Conservation (phyloP, 169 alveolate species). For the Plasmodium yoelii region DNA sequence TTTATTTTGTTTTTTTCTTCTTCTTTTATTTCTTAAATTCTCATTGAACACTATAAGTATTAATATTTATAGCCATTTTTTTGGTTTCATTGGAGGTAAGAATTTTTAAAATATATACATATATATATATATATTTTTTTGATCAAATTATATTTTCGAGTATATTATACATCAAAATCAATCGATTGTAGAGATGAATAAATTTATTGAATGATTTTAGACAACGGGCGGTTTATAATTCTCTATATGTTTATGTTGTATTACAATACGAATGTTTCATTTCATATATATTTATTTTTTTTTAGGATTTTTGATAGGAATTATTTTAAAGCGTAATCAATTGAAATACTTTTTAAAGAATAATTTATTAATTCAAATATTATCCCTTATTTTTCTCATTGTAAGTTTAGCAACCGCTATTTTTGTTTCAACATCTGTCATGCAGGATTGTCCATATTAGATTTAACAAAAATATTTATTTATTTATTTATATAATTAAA, state of each 20-base stretch:
- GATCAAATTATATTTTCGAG: no score
- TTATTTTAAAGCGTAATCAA: slow-evolving; percentile 69
- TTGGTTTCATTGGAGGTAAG: slow-evolving; percentile 77
- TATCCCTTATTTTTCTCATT: slow-evolving; percentile 45
- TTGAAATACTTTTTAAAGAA: slow-evolving; percentile 70
- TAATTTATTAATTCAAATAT: slow-evolving; percentile 71
- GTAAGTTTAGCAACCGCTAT: slow-evolving; percentile 63
- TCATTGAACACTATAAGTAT: slow-evolving; percentile 66
- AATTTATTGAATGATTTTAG: no score
- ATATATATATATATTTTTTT: background rate
- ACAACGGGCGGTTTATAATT: no score
- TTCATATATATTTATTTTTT: background rate
- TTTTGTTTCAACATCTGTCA: slow-evolving; percentile 46
- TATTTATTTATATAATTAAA: slow-evolving; percentile 7
- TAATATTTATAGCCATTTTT: slow-evolving; percentile 72
- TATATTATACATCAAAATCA: no score
- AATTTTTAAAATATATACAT: background rate
- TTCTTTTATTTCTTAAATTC: slow-evolving; percentile 69
- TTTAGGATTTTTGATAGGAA: slow-evolving; percentile 68
- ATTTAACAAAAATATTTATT: slow-evolving; percentile 9
- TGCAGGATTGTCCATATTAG: slow-evolving; percentile 34
- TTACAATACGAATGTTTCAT: no score
- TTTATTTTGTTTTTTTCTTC: slow-evolving; percentile 74
- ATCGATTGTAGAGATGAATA: no score
- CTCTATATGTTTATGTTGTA: no score